phyloP scores from a whole-genome alignment of 202 grass and related monocot species.

The Zizania palustris region DNA sequence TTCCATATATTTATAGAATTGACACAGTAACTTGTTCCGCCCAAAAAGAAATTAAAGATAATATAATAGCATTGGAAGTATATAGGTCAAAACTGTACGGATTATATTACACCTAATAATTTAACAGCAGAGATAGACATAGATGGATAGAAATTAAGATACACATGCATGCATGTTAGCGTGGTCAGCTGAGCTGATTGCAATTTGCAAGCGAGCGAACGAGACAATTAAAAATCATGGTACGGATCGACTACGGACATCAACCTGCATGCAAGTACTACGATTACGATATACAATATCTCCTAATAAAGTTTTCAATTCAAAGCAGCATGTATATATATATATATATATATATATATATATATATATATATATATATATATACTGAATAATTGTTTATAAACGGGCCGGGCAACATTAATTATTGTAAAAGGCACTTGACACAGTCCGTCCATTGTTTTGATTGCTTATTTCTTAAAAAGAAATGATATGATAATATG shows the following conservation, averaged over 20 bases:
- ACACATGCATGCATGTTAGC: constrained; percentile 9
- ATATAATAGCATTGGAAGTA: background rate
- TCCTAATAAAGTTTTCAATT: background rate
- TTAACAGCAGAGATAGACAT: background rate
- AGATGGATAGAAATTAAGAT: constrained; percentile 22
- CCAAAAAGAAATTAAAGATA: background rate
- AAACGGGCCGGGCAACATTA: no score
- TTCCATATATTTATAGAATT: background rate
- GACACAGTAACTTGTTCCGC: background rate
- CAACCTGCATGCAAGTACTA: background rate
- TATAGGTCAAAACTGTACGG: constrained; percentile 7
- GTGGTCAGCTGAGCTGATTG: constrained; percentile 9
- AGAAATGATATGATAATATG: background rate
- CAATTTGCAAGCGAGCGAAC: constrained; percentile 22
- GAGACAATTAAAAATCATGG: constrained; percentile 14
- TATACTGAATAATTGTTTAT: constrained; percentile 18
- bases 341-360: no score
- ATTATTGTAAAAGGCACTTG: background rate
- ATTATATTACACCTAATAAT: constrained; percentile 15
- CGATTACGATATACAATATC: background rate
- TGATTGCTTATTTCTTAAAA: background rate
- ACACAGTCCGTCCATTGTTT: background rate
- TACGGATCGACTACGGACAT: constrained; percentile 23
- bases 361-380: no score
- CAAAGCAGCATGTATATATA: background rate